Percentiles rank a stretch among this genome's conserved stretches.
Evolutionary conservation across 2,329 filamentous ascomycete species (phyloP).

Genomic region (Tolypocladium endophyticum): DNA sequence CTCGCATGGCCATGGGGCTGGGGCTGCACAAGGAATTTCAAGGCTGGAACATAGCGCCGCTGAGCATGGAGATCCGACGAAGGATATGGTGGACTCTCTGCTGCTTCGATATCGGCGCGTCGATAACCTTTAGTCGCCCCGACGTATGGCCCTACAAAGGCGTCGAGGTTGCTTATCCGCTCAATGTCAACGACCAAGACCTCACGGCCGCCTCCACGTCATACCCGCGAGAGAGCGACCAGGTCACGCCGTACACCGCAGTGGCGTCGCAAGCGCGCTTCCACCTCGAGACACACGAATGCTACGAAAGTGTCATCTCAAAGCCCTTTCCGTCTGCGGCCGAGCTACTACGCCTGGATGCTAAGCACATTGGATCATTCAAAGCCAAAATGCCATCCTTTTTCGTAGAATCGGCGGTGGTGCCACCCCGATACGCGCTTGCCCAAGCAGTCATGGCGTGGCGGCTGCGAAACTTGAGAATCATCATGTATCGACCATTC

Average conservation of each 20-base stretch:
- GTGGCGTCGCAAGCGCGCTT: conserved; percentile 32
- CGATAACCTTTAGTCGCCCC: conserved; percentile 35
- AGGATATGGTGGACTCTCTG: conserved; percentile 28
- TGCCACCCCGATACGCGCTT: conserved; percentile 25
- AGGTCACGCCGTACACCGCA: conserved; percentile 31
- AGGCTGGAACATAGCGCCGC: conserved; percentile 18
- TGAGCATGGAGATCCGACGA: conserved; percentile 23
- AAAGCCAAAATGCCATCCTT: conserved; percentile 21
- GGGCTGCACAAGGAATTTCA: conserved; percentile 37
- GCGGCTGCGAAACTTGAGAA: conserved; percentile 32
- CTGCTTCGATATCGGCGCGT: conserved; percentile 35
- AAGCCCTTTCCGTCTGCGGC: conserved; percentile 28
- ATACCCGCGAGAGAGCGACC: conserved; percentile 22
- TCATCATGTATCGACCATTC: conserved; percentile 36
- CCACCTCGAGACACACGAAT: conserved; percentile 30
- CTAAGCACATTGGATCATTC: conserved; percentile 27
- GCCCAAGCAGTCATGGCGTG: conserved; percentile 31
- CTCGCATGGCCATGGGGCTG: conserved; percentile 37
- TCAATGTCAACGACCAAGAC: conserved; percentile 32
- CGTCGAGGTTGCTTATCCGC: conserved; percentile 29
- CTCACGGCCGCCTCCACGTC: conserved; percentile 22
- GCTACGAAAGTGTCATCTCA: conserved; percentile 34
- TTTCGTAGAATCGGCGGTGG: conserved; percentile 19
- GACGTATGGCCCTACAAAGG: conserved; percentile 28
- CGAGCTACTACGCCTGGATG: conserved; percentile 29